A percentile compares a stretch with the other conserved stretches of the same genome.
Evolutionary conservation across 495 filamentous ascomycete genomes (phyloP).

Genomic region (Xylaria cubensis): DNA sequence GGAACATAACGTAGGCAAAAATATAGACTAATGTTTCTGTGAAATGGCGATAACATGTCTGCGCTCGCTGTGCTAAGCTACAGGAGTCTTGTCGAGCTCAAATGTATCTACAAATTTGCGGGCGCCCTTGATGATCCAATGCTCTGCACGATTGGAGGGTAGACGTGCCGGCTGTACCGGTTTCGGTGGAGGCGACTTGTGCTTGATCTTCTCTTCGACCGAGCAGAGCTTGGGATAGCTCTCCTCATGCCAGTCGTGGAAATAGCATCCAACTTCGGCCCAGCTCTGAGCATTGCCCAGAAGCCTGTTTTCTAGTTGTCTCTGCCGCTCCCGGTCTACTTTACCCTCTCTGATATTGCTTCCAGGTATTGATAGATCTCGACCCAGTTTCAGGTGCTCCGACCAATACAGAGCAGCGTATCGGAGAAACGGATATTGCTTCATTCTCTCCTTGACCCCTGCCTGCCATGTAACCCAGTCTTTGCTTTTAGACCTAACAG

Average conservation of each 20-base stretch:
- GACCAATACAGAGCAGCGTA: neutral
- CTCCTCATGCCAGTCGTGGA: neutral
- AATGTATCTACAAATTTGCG: too few relatives aligned
- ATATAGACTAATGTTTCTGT: too few relatives aligned
- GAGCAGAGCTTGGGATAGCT: neutral
- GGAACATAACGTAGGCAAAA: too few relatives aligned
- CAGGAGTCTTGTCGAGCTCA: too few relatives aligned
- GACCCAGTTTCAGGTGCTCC: neutral
- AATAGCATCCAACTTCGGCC: neutral
- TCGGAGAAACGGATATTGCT: neutral
- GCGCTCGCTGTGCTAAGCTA: too few relatives aligned
- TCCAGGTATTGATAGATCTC: neutral
- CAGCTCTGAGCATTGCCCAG: neutral
- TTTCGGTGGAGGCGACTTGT: neutral
- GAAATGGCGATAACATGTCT: too few relatives aligned
- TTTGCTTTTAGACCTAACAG: neutral
- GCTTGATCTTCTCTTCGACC: neutral
- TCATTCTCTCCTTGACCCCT: neutral
- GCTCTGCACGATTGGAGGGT: too few relatives aligned
- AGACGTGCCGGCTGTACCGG: too few relatives aligned
- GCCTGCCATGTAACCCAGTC: neutral
- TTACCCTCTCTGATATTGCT: neutral
- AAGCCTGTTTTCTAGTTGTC: neutral
- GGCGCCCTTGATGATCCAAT: too few relatives aligned
- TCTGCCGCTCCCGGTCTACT: neutral